These are phyloP conservation scores for Ascochyta rabiei DNA, from an alignment of 2,329 filamentous ascomycete genomes.

Conservation along the genomic window DNA sequence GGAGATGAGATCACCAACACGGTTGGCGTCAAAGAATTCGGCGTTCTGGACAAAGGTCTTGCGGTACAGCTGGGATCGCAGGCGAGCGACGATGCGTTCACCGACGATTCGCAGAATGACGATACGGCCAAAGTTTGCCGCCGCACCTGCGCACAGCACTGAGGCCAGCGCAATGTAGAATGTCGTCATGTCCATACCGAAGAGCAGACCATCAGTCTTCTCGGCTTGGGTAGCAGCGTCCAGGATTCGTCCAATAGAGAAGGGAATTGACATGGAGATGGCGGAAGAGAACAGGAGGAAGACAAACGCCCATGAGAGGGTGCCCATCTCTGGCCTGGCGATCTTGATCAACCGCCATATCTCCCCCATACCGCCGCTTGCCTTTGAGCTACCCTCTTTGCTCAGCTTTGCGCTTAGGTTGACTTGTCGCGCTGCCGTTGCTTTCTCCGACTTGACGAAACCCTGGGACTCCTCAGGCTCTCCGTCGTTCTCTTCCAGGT, in stretches of 20 bases:
- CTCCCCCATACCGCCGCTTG: conserved; percentile 68
- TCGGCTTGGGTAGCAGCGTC: conserved; percentile 83
- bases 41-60: conserved; percentile 96
- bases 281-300: conserved; percentile 87
- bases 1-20: conserved; percentile 94
- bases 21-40: conserved; percentile 98
- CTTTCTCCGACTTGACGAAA: conserved; percentile 80
- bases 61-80: conserved; percentile 88
- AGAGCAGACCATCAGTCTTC: conserved; percentile 69
- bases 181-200: conserved; percentile 82
- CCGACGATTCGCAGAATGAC: conserved; percentile 92
- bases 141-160: conserved; percentile 81
- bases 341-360: conserved; percentile 89
- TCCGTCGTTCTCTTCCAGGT: conserved; percentile 48
- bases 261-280: conserved; percentile 95
- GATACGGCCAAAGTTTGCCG: conserved; percentile 91
- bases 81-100: conserved; percentile 87
- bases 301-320: conserved; percentile 79
- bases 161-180: conserved; percentile 81
- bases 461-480: conserved; percentile 65
- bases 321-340: conserved; percentile 80
- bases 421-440: conserved; percentile 82
- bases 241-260: conserved; percentile 94
- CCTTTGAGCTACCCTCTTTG: conserved; percentile 58
- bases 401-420: conserved; percentile 87